phyloP scores from a whole-genome alignment of 305 asterid genomes.

The Euphrasia arctica region DNA sequence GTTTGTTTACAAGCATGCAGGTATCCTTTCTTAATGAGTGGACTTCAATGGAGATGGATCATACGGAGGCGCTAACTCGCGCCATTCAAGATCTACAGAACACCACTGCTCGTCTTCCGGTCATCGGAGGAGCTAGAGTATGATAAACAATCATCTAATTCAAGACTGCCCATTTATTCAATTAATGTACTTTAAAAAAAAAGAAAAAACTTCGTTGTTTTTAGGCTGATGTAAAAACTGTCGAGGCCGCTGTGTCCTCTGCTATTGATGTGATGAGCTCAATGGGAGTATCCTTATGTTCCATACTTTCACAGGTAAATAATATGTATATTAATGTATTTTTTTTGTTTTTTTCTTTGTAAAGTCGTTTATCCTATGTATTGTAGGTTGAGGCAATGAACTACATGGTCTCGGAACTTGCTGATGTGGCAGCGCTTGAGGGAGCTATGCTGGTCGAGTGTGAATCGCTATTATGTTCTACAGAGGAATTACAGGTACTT shows the following conservation, averaged over 20 bases:
- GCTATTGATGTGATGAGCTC: slow-evolving; percentile 79
- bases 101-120: slow-evolving; percentile 57
- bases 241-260: slow-evolving; percentile 60
- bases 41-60: slow-evolving; percentile 64
- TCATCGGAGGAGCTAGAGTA: slow-evolving; percentile 74
- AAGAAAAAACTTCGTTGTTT: slow-evolving; percentile 8
- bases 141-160: slow-evolving; percentile 11
- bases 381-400: background rate
- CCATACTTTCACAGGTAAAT: slow-evolving; percentile 52
- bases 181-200: slow-evolving; percentile 1
- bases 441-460: background rate
- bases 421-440: background rate
- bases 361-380: too few species aligned
- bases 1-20: slow-evolving; percentile 36
- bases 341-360: too few species aligned
- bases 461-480: background rate
- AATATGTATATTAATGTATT: slow-evolving; percentile 6
- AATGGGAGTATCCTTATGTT: slow-evolving; percentile 57
- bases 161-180: background rate
- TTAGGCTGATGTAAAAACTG: slow-evolving; percentile 66
- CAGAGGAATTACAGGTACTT: background rate
- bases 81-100: slow-evolving; percentile 64
- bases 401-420: background rate
- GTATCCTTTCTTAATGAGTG: slow-evolving; percentile 56
- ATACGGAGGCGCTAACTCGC: slow-evolving; percentile 47